Conservation (phyloP, 1,284 basidiomycete species). For the Ganoderma boninense region DNA sequence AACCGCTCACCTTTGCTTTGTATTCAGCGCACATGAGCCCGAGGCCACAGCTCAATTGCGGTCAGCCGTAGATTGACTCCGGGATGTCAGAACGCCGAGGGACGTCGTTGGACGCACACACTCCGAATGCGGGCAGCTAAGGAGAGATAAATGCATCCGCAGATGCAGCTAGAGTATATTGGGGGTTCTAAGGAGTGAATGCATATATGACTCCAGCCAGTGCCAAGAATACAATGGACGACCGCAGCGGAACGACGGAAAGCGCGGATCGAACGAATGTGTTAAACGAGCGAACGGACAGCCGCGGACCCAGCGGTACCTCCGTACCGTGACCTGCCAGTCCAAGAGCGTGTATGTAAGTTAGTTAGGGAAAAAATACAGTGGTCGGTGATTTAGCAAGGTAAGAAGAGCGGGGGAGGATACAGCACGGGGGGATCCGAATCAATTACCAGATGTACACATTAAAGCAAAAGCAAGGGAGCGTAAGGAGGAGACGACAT, state of each 20-base stretch:
- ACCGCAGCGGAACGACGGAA: conserved; percentile 8
- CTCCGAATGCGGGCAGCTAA: neutral
- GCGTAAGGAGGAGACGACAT: neutral
- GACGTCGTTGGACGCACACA: neutral
- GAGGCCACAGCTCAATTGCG: neutral
- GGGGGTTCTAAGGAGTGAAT: neutral
- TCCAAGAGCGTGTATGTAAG: conserved; percentile 2
- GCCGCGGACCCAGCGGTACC: conserved; percentile 19
- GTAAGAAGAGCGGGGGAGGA: conserved; percentile 4
- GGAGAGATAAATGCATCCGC: neutral
- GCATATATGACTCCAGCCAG: neutral
- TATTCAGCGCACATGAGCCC: neutral
- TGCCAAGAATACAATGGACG: conserved; percentile 20
- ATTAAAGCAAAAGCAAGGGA: neutral
- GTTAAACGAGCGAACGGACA: conserved; percentile 16
- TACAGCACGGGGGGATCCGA: conserved; percentile 14
- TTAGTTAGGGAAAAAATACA: conserved; percentile 9
- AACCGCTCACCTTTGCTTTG: neutral
- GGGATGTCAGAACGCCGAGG: neutral
- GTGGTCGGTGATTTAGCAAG: conserved; percentile 7
- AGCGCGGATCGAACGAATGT: conserved; percentile 19
- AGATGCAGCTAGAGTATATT: neutral
- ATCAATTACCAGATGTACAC: neutral
- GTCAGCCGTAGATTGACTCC: neutral
- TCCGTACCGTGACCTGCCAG: conserved; percentile 19